Evolutionary conservation across 148 eudicot species (phyloP).

Genomic region (Vaccinium macrocarpon): DNA sequence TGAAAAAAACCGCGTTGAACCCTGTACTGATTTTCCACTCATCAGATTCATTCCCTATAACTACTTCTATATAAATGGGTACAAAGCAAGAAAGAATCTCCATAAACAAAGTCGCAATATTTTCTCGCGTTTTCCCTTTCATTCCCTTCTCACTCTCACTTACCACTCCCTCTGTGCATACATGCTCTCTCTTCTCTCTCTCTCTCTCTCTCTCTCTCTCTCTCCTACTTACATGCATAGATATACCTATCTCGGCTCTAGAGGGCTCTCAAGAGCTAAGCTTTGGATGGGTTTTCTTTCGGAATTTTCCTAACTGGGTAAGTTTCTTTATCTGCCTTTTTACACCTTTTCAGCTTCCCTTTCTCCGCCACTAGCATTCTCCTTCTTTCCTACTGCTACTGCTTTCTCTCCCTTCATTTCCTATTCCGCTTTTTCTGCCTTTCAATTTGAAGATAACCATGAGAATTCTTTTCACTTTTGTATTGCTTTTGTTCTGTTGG

Average conservation of each 20-base stretch:
- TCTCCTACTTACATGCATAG: neutral
- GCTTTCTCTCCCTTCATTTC: neutral
- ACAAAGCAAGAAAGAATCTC: neutral
- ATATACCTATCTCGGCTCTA: neutral
- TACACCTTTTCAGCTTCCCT: neutral
- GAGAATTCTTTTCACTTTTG: neutral
- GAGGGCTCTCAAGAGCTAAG: neutral
- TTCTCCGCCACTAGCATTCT: neutral
- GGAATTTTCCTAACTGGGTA: neutral
- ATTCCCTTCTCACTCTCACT: neutral
- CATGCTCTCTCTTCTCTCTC: neutral
- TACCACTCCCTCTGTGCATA: neutral
- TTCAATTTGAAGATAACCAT: constrained; percentile 1
- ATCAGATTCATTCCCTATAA: neutral
- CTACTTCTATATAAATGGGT: neutral
- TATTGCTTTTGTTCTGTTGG: constrained; percentile 14
- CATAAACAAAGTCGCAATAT: neutral
- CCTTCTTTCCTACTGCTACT: neutral
- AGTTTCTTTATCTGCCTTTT: neutral
- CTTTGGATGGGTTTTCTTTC: neutral
- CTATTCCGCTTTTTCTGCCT: neutral
- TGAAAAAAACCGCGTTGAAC: neutral
- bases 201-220: neutral
- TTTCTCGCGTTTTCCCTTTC: neutral
- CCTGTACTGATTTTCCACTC: neutral